Percentiles rank a stretch among this genome's conserved stretches.
phyloP scores from a whole-genome alignment of 2,329 filamentous ascomycete genomes.

The Aaosphaeria arxii region DNA sequence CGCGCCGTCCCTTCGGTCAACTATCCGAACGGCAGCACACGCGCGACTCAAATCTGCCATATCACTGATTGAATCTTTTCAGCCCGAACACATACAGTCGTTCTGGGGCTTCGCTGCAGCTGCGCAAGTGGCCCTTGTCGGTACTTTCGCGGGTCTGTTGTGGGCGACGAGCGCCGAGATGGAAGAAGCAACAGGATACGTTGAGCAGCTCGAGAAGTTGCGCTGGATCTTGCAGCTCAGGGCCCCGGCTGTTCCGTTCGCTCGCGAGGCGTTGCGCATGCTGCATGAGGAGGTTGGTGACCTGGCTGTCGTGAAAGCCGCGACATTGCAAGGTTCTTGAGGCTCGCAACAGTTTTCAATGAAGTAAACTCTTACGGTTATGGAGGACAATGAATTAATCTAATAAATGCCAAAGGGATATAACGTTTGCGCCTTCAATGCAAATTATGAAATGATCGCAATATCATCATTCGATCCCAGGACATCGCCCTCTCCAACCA shows the following conservation, averaged over 20 bases:
- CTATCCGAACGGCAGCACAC: slow-evolving; percentile 43
- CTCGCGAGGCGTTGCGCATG: no score
- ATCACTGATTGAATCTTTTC: slow-evolving; percentile 43
- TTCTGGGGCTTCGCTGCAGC: slow-evolving; percentile 49
- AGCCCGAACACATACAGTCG: slow-evolving; percentile 44
- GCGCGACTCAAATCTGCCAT: slow-evolving; percentile 44
- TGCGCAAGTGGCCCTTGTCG: slow-evolving; percentile 42
- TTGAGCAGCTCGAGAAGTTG: slow-evolving; percentile 39
- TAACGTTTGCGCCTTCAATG: no score
- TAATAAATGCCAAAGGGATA: no score
- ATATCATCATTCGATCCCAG: no score
- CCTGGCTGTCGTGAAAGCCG: no score
- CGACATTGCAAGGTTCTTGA: no score
- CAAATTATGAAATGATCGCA: no score
- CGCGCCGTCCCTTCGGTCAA: slow-evolving; percentile 30
- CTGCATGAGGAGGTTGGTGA: no score
- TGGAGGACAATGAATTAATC: no score
- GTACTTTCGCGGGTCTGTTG: slow-evolving; percentile 41
- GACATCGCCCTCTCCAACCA: background rate
- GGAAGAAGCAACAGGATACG: slow-evolving; percentile 36
- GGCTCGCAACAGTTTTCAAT: no score
- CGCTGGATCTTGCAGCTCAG: slow-evolving; percentile 33
- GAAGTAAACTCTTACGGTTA: no score
- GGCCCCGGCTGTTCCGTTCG: no score
- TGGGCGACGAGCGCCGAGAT: slow-evolving; percentile 30